A percentile compares a stretch with the other conserved stretches of the same genome.
Conservation (phyloP, 2,329 filamentous ascomycete species). For the Paraphaeosphaeria sporulosa region DNA sequence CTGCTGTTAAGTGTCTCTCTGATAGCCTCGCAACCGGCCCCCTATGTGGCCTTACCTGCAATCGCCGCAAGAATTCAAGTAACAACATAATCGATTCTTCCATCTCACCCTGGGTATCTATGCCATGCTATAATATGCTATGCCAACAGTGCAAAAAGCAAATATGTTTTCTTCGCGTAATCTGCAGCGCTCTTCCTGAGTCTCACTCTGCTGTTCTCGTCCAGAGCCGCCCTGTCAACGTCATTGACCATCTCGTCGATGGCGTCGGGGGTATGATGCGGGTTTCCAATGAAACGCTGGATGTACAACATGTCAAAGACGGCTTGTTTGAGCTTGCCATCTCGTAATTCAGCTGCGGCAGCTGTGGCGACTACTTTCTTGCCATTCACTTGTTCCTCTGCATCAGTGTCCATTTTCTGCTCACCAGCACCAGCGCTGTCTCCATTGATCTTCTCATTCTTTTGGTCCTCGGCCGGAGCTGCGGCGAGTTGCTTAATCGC, state of each 20-base stretch:
- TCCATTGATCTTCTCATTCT: background rate
- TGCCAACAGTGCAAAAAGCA: constrained; percentile 79
- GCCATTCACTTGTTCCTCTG: background rate
- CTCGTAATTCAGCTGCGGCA: constrained; percentile 22
- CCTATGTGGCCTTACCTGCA: too few species aligned
- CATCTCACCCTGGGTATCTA: constrained; percentile 7
- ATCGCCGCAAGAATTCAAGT: too few species aligned
- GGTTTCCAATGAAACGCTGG: constrained; percentile 37
- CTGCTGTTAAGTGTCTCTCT: too few species aligned
- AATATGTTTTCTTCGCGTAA: constrained; percentile 82
- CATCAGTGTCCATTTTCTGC: constrained; percentile 16
- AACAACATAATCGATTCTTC: background rate
- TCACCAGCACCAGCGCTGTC: background rate
- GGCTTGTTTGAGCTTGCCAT: constrained; percentile 47
- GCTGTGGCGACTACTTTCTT: background rate
- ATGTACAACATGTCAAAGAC: constrained; percentile 56
- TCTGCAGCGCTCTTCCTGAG: constrained; percentile 72
- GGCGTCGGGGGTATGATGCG: constrained; percentile 3
- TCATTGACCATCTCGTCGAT: constrained; percentile 56
- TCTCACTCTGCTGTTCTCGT: constrained; percentile 58
- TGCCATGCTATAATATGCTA: constrained; percentile 17
- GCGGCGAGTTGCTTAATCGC: constrained; percentile 14
- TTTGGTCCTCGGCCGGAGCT: background rate
- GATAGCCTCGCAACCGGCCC: too few species aligned
- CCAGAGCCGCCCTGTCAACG: constrained; percentile 57